Conservation (phyloP, 148 eudicot species). For the Selenicereus undatus region DNA sequence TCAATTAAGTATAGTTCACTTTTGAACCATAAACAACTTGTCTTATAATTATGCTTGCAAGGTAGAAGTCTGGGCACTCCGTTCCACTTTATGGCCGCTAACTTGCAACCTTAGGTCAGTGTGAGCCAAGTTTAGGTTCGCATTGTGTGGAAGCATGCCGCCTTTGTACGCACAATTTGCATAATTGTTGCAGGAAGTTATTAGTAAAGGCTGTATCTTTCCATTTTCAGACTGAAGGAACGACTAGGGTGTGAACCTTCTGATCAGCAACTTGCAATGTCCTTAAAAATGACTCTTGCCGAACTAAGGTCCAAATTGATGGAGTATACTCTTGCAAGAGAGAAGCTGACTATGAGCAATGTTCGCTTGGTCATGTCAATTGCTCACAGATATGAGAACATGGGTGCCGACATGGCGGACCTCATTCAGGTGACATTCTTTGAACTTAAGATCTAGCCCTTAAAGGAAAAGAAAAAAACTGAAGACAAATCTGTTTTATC, state of each 20-base stretch:
- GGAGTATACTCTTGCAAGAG: conserved; percentile 85
- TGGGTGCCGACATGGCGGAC: conserved; percentile 96
- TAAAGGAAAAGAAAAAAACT: background rate
- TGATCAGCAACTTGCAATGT: conserved; percentile 77
- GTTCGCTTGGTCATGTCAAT: conserved; percentile 94
- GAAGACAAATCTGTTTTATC: background rate
- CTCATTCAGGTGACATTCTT: conserved; percentile 68
- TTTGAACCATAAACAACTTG: background rate
- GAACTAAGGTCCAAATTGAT: conserved; percentile 60
- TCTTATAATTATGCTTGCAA: background rate
- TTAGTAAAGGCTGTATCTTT: background rate
- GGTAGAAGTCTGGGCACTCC: background rate
- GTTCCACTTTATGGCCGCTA: background rate
- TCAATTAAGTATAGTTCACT: background rate
- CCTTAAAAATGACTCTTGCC: conserved; percentile 57
- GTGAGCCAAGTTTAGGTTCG: background rate
- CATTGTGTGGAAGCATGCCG: background rate
- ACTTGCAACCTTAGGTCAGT: background rate
- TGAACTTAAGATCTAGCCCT: background rate
- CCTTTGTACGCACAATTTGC: background rate
- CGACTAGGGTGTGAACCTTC: conserved; percentile 83
- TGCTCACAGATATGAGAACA: conserved; percentile 81
- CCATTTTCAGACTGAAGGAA: conserved; percentile 59
- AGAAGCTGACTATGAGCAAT: conserved; percentile 89
- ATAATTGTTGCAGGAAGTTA: background rate